Percentiles rank a stretch among this genome's conserved stretches.
phyloP scores from a whole-genome alignment of 176 grass and related monocot species.

The Aegilops longissima region DNA sequence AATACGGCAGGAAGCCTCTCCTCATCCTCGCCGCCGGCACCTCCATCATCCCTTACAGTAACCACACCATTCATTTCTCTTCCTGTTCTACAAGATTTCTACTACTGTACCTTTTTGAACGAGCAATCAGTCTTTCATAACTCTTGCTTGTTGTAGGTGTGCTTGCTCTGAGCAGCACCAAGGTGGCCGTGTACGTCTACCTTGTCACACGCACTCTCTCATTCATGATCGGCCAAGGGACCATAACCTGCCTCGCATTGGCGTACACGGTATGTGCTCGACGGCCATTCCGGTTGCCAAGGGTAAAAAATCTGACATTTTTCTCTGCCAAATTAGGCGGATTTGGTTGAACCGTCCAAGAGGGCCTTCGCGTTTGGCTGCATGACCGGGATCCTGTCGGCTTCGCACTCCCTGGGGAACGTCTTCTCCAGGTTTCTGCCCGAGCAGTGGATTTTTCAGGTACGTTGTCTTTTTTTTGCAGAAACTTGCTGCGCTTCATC shows the following conservation, averaged over 20 bases:
- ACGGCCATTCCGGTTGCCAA: neutral
- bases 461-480: conserved; percentile 7
- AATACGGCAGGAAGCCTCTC: conserved; percentile 75
- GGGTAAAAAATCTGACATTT: neutral
- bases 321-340: conserved; percentile 49
- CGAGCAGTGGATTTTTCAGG: conserved; percentile 76
- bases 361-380: conserved; percentile 65
- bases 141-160: conserved; percentile 45
- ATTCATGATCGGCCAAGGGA: conserved; percentile 77
- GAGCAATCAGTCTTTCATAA: neutral
- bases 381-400: conserved; percentile 75
- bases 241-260: conserved; percentile 67
- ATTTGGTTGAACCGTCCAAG: conserved; percentile 59
- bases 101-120: neutral
- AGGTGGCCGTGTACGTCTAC: conserved; percentile 51
- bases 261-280: conserved; percentile 57
- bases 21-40: conserved; percentile 64
- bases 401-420: conserved; percentile 66
- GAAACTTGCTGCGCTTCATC: neutral
- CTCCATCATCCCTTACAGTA: conserved; percentile 80
- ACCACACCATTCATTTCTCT: neutral
- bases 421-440: conserved; percentile 69
- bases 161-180: conserved; percentile 64
- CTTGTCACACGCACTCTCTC: conserved; percentile 65
- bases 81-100: neutral